Evolutionary conservation across 805 yeast species (phyloP).

Genomic region (Candida glaebosa): DNA sequence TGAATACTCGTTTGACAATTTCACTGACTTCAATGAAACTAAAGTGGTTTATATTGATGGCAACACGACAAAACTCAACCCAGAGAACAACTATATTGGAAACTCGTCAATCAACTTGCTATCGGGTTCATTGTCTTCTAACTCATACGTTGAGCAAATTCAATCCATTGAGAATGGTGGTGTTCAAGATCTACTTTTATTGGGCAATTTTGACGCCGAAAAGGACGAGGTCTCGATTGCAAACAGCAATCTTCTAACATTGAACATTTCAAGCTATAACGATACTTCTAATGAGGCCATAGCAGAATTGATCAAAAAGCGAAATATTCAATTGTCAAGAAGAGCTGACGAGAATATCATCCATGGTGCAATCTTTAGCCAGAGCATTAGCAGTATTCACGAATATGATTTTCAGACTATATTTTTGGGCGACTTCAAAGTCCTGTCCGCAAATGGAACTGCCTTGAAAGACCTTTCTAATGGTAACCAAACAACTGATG

Average conservation of each 20-base stretch:
- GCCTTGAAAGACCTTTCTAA: slow-evolving; percentile 27
- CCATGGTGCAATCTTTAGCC: slow-evolving; percentile 30
- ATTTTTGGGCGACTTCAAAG: slow-evolving; percentile 30
- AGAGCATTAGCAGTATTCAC: slow-evolving; percentile 21
- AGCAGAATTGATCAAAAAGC: slow-evolving; percentile 12
- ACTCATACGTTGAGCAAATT: slow-evolving; percentile 35
- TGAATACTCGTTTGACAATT: slow-evolving; percentile 74
- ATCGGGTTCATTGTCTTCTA: slow-evolving; percentile 24
- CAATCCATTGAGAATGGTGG: slow-evolving; percentile 21
- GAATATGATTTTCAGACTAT: slow-evolving; percentile 19
- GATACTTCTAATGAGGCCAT: slow-evolving; percentile 28
- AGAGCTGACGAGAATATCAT: slow-evolving; percentile 15
- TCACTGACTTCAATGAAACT: slow-evolving; percentile 35
- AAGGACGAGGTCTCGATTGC: slow-evolving; percentile 25
- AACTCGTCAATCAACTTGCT: slow-evolving; percentile 37
- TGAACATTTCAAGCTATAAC: slow-evolving; percentile 27
- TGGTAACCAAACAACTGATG: slow-evolving; percentile 19
- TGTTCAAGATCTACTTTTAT: slow-evolving; percentile 35
- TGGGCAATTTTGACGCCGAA: slow-evolving; percentile 46
- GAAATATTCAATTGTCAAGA: neutral
- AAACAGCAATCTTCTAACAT: slow-evolving; percentile 25
- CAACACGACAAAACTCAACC: slow-evolving; percentile 20
- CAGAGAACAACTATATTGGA: slow-evolving; percentile 35
- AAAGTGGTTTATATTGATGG: slow-evolving; percentile 19
- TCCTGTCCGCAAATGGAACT: slow-evolving; percentile 22